Conservation (phyloP, 108 stramenopile species). For the Cylindrotheca fusiformis region DNA sequence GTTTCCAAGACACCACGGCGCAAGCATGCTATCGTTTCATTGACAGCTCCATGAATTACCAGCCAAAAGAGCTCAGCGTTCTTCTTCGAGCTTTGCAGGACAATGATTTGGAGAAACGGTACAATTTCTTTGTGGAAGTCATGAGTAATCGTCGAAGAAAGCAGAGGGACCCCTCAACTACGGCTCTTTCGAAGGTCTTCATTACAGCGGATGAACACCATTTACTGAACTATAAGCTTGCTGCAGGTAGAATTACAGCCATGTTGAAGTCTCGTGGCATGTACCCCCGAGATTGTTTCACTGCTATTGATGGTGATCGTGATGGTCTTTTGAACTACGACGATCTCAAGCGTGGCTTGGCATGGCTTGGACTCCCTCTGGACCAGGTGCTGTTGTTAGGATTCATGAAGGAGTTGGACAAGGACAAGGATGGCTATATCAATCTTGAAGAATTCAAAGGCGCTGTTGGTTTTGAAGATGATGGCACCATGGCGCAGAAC, state of each 20-base stretch:
- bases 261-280: constrained; percentile 91
- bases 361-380: constrained; percentile 90
- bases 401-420: constrained; percentile 91
- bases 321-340: constrained; percentile 91
- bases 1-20: constrained; percentile 87
- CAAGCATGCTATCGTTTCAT: constrained; percentile 94
- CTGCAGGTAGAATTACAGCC: constrained; percentile 87
- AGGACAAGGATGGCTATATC: constrained; percentile 92
- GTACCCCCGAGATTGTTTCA: constrained; percentile 95
- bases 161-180: constrained; percentile 86
- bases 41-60: constrained; percentile 91
- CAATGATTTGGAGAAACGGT: constrained; percentile 78
- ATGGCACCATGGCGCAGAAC: constrained; percentile 46
- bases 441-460: constrained; percentile 95
- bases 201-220: constrained; percentile 95
- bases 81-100: constrained; percentile 92
- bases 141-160: constrained; percentile 93
- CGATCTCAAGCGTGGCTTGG: constrained; percentile 94
- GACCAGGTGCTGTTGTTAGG: constrained; percentile 76
- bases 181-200: constrained; percentile 92
- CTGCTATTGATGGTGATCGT: constrained; percentile 91
- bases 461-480: constrained; percentile 91
- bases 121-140: constrained; percentile 94
- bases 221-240: constrained; percentile 91
- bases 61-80: constrained; percentile 83